Evolutionary conservation across 2,329 filamentous ascomycete species (phyloP).

Genomic region (Elsinoe australis): DNA sequence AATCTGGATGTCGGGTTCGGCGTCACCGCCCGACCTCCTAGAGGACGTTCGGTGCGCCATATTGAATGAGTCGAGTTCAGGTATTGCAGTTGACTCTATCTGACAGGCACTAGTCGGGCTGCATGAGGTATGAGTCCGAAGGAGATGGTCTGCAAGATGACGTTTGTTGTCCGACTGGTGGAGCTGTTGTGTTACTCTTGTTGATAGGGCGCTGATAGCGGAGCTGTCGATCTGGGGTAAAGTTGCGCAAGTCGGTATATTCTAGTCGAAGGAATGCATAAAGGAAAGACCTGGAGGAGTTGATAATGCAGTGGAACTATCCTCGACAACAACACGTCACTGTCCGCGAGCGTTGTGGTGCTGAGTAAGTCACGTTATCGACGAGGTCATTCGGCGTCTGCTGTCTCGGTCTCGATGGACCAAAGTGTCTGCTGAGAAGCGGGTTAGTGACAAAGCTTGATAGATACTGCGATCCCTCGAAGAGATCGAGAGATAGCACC

Average conservation of each 20-base stretch:
- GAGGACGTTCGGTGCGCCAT: conserved; percentile 16
- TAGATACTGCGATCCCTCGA: background rate
- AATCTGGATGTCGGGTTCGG: conserved; percentile 41
- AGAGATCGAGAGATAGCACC: conserved; percentile 1
- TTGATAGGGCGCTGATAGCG: conserved; percentile 11
- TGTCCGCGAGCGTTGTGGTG: conserved; percentile 12
- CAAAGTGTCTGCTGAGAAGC: conserved; percentile 12
- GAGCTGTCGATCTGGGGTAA: conserved; percentile 13
- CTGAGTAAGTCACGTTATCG: conserved; percentile 17
- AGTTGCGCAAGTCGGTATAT: background rate
- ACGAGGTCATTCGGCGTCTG: conserved; percentile 13
- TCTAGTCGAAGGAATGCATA: background rate
- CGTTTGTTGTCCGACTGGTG: background rate
- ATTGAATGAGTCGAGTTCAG: background rate
- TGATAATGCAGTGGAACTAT: background rate
- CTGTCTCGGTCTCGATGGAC: conserved; percentile 16
- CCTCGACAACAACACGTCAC: conserved; percentile 1
- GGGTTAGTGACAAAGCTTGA: conserved; percentile 9
- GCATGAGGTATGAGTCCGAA: conserved; percentile 2
- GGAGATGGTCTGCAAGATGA: background rate
- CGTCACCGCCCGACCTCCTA: conserved; percentile 15
- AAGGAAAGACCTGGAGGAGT: background rate
- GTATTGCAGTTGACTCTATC: background rate
- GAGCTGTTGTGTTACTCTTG: conserved; percentile 1
- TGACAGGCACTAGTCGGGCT: background rate